These are phyloP conservation scores for Antitrichia curtipendula DNA, from an alignment of 225 moss, liverwort and hornwort genomes.

Conservation along the genomic window DNA sequence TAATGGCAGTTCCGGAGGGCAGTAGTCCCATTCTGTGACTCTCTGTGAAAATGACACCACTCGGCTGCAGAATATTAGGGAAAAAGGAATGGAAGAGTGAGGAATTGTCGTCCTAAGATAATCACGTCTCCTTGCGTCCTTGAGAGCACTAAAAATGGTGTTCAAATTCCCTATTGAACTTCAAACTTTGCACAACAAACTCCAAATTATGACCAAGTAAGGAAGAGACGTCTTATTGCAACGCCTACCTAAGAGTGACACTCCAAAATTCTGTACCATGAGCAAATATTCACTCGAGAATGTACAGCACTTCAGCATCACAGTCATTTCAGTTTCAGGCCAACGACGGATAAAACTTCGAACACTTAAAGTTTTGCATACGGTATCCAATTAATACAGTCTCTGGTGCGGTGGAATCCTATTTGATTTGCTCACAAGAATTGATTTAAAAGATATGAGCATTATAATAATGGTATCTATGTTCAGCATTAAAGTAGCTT, in stretches of 20 bases:
- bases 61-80: neutral
- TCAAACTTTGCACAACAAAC: neutral
- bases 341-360: neutral
- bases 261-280: neutral
- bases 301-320: neutral
- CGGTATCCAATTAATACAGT: neutral
- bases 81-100: neutral
- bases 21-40: neutral
- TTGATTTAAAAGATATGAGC: neutral
- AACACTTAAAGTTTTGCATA: neutral
- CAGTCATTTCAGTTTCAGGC: neutral
- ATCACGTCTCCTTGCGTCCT: neutral
- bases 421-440: neutral
- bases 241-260: neutral
- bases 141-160: neutral
- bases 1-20: neutral
- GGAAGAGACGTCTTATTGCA: neutral
- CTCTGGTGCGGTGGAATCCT: neutral
- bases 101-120: neutral
- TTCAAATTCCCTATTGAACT: neutral
- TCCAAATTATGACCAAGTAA: neutral
- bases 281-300: neutral
- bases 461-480: neutral
- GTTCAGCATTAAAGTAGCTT: neutral
- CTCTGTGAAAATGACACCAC: neutral